Base-by-base conservation (phyloP, 176 grass and related monocot genomes). In the Typha latifolia region DNA sequence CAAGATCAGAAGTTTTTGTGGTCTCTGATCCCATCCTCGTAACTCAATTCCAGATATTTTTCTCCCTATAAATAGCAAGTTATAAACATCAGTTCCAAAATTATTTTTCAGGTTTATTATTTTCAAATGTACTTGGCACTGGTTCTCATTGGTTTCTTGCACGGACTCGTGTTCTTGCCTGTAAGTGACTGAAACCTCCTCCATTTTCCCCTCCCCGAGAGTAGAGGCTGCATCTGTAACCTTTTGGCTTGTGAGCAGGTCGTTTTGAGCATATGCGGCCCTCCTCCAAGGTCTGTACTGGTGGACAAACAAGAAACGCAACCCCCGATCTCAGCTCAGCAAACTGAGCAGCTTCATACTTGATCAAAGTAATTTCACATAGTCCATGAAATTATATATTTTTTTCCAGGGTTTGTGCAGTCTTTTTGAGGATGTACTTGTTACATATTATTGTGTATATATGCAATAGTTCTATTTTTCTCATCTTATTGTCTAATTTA, bases 1-100 rank as follows among this genome's bases (percentile, higher is more conserved):
- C 94, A 26, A 99, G 81, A 90, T 93, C 94, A 31, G 69, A 99
- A 99, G 79, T 93, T 69, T 99, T 99, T 85, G 94, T 99, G 85
- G 94, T 99, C 75, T n/a, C 52, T 51, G 71, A 76, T 48, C 37
- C n/a, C n/a, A 48, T 57, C 19, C 55, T 47, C 70, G n/a, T 14
- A 37, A 72, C 31, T 59, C 72, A 77, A 50, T 32, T 65, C 11
- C 47, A 48, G 37, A 24, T 69, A 70, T 26, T 1, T 55, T 6
- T 8, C 34, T 8, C 34, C 34, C 34, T 37, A 37, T 37, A 16
- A 56, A n/a, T 11, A 50, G 2, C 12, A 12, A 13, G 3, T 48
- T 66, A 16, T 66, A 51, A 37, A 20, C 16, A 29, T 23, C 51
- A 34, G 32, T 75, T 24, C 2, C 8, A 26, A 11, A 0, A 47